phyloP scores from a whole-genome alignment of 2,329 filamentous ascomycete species.

The Fusarium sp. region DNA sequence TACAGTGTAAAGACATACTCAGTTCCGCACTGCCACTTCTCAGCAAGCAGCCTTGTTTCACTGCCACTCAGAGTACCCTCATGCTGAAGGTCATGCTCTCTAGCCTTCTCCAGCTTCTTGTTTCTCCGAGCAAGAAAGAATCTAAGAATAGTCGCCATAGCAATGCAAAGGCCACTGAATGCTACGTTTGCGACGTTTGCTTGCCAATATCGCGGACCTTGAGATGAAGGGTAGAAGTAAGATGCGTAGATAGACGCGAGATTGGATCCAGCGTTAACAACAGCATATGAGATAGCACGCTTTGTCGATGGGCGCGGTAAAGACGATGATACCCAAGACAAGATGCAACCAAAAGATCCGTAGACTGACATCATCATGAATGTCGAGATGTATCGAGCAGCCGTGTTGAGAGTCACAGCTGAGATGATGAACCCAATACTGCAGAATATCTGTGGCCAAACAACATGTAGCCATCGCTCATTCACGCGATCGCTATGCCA shows the following conservation, averaged over 20 bases:
- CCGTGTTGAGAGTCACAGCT: background rate
- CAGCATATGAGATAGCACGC: conserved; percentile 2
- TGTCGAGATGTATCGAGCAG: conserved; percentile 5
- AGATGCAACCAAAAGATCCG: conserved; percentile 6
- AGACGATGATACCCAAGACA: conserved; percentile 7
- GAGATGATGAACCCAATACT: conserved; percentile 10
- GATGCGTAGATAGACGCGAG: conserved; percentile 10
- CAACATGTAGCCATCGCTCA: conserved; percentile 5
- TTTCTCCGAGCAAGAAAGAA: conserved; percentile 1
- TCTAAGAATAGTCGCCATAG: conserved; percentile 1
- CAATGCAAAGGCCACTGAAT: conserved; percentile 9
- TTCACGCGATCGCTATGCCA: conserved; percentile 8
- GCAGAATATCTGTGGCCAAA: conserved; percentile 10
- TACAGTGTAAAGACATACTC: background rate
- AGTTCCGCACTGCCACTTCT: conserved; percentile 11
- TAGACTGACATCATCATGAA: conserved; percentile 24
- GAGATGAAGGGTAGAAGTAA: background rate
- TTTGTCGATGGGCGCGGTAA: conserved; percentile 9
- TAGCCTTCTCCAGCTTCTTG: background rate
- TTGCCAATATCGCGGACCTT: conserved; percentile 5
- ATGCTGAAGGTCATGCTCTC: background rate
- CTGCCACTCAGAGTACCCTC: background rate
- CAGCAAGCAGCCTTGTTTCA: background rate
- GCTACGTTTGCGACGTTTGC: background rate
- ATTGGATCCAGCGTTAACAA: background rate